Percentiles rank a stretch among this genome's conserved stretches.
Evolutionary conservation across 2,329 filamentous ascomycete genomes (phyloP).

Genomic region (Aspergillus oerlinghausenensis): DNA sequence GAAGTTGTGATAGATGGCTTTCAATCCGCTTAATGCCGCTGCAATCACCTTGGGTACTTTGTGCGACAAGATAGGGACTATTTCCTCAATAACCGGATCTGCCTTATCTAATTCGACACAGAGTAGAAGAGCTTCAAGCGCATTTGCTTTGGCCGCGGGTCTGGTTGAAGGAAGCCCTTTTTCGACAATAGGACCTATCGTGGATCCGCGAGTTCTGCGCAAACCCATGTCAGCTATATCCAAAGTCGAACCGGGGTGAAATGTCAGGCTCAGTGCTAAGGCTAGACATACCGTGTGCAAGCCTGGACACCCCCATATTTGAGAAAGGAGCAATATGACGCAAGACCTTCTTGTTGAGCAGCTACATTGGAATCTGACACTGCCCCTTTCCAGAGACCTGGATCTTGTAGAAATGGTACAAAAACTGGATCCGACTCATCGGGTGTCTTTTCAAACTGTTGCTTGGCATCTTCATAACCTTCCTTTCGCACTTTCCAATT

Average conservation of each 20-base stretch:
- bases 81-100: constrained; percentile 81
- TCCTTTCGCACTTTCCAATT: constrained; percentile 96
- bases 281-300: constrained; percentile 56
- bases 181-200: constrained; percentile 76
- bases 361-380: constrained; percentile 94
- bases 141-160: constrained; percentile 80
- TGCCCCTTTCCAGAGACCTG: constrained; percentile 83
- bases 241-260: neutral
- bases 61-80: constrained; percentile 75
- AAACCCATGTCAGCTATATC: constrained; percentile 3
- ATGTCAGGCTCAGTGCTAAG: neutral
- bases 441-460: constrained; percentile 77
- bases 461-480: constrained; percentile 87
- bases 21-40: constrained; percentile 69
- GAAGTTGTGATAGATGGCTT: constrained; percentile 84
- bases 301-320: constrained; percentile 82
- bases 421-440: constrained; percentile 84
- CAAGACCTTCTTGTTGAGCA: constrained; percentile 88
- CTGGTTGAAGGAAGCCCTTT: constrained; percentile 86
- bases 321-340: constrained; percentile 82
- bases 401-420: constrained; percentile 78
- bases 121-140: constrained; percentile 79
- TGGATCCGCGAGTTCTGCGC: constrained; percentile 64
- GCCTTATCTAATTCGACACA: constrained; percentile 87
- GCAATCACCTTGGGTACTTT: constrained; percentile 89